Percentiles rank a stretch among this genome's conserved stretches.
Evolutionary conservation across 2,329 filamentous ascomycete genomes (phyloP).

Genomic region (Myriangium duriaei): DNA sequence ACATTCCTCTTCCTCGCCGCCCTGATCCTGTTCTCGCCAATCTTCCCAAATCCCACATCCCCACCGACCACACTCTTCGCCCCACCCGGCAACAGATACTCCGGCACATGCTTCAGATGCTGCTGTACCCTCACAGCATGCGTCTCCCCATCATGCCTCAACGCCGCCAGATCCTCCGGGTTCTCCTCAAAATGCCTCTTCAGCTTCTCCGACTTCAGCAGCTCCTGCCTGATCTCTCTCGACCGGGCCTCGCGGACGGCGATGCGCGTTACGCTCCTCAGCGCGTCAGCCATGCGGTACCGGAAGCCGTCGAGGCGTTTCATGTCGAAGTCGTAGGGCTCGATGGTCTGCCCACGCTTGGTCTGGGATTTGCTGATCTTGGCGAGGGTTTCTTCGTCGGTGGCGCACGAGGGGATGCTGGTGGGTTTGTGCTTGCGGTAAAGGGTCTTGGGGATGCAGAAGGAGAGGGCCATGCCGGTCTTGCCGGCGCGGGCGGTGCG

Average conservation of each 20-base stretch:
- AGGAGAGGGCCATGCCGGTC: constrained; percentile 88
- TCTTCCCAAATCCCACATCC: constrained; percentile 48
- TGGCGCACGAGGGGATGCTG: constrained; percentile 56
- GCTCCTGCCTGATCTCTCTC: constrained; percentile 74
- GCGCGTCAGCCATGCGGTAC: constrained; percentile 86
- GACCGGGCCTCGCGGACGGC: constrained; percentile 82
- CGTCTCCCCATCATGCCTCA: constrained; percentile 82
- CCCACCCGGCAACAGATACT: constrained; percentile 75
- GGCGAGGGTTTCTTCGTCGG: constrained; percentile 73
- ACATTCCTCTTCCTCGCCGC: constrained; percentile 29
- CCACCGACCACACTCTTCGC: constrained; percentile 53
- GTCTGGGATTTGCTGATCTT: constrained; percentile 69
- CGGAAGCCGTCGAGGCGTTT: constrained; percentile 85
- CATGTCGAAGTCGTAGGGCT: constrained; percentile 92
- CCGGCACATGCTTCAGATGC: constrained; percentile 87
- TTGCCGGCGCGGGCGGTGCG: constrained; percentile 85
- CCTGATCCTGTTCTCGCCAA: constrained; percentile 38
- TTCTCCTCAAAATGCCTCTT: constrained; percentile 97
- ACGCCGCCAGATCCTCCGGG: constrained; percentile 71
- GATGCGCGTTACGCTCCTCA: constrained; percentile 79
- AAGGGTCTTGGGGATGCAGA: constrained; percentile 69
- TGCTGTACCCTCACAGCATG: constrained; percentile 72
- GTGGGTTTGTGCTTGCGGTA: constrained; percentile 88
- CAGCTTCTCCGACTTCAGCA: constrained; percentile 87
- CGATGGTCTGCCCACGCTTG: constrained; percentile 67